Evolutionary conservation across 2,329 filamentous ascomycete genomes (phyloP).

Genomic region (Trichoderma gracile): DNA sequence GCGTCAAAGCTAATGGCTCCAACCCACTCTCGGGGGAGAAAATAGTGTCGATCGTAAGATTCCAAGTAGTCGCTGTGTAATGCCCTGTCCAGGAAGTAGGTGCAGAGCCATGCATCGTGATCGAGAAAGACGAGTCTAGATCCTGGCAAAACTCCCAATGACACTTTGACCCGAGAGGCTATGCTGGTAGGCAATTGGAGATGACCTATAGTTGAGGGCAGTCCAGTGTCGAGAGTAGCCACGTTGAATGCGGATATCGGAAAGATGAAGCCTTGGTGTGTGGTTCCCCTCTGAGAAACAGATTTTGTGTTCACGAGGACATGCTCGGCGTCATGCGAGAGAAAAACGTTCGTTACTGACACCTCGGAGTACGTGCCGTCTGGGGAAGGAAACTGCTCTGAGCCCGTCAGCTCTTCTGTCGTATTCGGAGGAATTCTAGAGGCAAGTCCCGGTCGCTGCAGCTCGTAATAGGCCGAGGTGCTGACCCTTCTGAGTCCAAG

Average conservation of each 20-base stretch:
- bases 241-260: not conserved
- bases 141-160: not conserved
- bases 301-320: not conserved
- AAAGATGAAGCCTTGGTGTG: not conserved
- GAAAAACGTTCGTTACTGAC: not conserved
- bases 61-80: not conserved
- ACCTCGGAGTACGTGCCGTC: not conserved
- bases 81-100: not conserved
- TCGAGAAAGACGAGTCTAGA: not conserved
- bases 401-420: not conserved
- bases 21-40: not conserved
- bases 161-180: not conserved
- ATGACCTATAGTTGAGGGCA: not conserved
- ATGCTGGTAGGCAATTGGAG: not conserved
- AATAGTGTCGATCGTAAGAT: slow-evolving; percentile 3
- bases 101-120: not conserved
- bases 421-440: not conserved
- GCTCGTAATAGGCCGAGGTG: not conserved
- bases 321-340: not conserved
- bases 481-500: not conserved
- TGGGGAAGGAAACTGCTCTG: not conserved
- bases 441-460: not conserved
- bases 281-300: no score
- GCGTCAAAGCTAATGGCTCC: not conserved
- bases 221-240: no score